Evolutionary conservation across 129 eudicot genomes (phyloP), one percentile per base, ranked within the genome.

Genomic region (Artemisia argyi): DNA sequence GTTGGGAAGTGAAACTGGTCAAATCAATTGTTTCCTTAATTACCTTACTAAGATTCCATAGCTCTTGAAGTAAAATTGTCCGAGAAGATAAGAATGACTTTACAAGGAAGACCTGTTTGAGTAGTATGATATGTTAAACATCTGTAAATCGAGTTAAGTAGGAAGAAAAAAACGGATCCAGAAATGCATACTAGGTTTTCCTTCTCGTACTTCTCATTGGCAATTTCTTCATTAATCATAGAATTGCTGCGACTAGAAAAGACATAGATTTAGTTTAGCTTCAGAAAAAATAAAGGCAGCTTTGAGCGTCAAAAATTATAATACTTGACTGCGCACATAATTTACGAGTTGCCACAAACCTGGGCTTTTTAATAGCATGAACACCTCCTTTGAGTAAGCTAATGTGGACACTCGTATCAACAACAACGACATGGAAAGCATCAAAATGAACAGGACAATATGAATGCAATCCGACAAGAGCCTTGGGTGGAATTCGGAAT

Each of bases 391-490:
- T 95, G 61, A 95, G 79, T 39, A 95, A 84, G 83, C 84, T 77
- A 73, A 81, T 86, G 72, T 95, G 99, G 52, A 95, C 79, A 76
- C 79, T 90, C 12, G 81, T 61, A 78, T 94, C 99, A 67, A 94
- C 93, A 75, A 90, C 86, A 71, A 94, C 99, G 18, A 97, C 79
- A 83, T 94, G 99, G 56, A 88, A 94, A 77, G 91, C 84, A 90
- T 94, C 99, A 88, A 94, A 94, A 75, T 90, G 91, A 75, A 94
- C 89, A 51, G 99, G 99, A 69, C 97, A 90, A 81, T 94, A 94
- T 57, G 99, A 85, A 85, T 94, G 99, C 76, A 94, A 52, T 51
- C 99, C 99, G 55, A 90, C 82, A 79, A 94, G 99, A 79, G 99
- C 92, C 80, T 84, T 94, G 5, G 99, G 88, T 61, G 99, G 91